Evolutionary conservation across 345 rosid species (phyloP), one percentile per base, ranked within the genome.

Genomic region (Hibiscus mutabilis): DNA sequence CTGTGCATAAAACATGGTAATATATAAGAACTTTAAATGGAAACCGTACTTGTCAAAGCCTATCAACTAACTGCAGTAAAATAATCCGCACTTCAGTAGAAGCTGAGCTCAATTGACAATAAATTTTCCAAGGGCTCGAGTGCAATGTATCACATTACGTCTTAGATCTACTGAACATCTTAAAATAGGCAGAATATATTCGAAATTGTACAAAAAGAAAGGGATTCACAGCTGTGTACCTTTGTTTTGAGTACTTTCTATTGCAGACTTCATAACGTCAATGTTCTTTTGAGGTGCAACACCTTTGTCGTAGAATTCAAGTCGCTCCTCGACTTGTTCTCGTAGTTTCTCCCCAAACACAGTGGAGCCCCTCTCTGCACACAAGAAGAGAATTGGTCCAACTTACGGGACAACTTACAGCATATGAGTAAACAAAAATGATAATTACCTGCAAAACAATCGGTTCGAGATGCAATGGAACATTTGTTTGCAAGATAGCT

Each of bases 401-500:
- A 60, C 22, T 8, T 33, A 11, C 1, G 40, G 16, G 22, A 42
- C 42, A 37, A 18, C 19, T 19, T 8, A 18, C 35, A 18, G 8
- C 1, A 1, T 14, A 29, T 0, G 33, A 47, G 29, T 35, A 46
- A 29, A 11, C 9, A 29, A 33, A 24, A 61, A 7, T 12, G 6
- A n/a, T 6, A 2, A 42, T 71, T 83, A 92, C 99, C 99, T 15
- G 97, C 75, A 74, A 92, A 95, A 78, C 98, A 90, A 80, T 95
- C 99, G 5, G 90, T 95, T 44, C 96, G 85, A 47, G 97, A 87
- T 60, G 98, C 99, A 68, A 95, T 88, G 3, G 97, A 95, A 74
- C 99, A 95, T 78, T 95, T 95, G 78, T 92, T 95, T 27, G 99
- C 97, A 35, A 95, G 89, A 82, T 75, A 90, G 47, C 99, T 97